phyloP scores from a whole-genome alignment of 2,329 filamentous ascomycete species.

The Aspergillus japonicus region DNA sequence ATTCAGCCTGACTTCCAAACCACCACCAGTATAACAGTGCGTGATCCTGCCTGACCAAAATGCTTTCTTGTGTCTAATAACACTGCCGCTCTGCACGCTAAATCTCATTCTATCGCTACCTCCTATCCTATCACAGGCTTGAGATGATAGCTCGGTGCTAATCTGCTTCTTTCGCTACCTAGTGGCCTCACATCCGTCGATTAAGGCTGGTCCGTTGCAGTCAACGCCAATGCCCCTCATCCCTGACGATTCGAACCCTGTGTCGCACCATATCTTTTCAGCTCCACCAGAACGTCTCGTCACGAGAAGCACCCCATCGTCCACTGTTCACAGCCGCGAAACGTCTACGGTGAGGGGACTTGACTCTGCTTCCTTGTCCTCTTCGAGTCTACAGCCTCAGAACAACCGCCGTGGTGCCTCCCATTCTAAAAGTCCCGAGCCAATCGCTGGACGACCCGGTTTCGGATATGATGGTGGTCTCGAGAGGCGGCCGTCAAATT shows the following conservation, averaged over 20 bases:
- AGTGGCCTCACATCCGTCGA: slow-evolving; percentile 41
- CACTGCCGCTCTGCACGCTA: slow-evolving; percentile 9
- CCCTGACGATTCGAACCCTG: slow-evolving; percentile 38
- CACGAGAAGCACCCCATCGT: slow-evolving; percentile 38
- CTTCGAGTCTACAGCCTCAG: slow-evolving; percentile 37
- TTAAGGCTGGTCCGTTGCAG: slow-evolving; percentile 40
- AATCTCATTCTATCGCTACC: not conserved
- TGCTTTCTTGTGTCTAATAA: not conserved
- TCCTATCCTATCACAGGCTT: not conserved
- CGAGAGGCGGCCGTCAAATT: slow-evolving; percentile 46
- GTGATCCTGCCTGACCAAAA: slow-evolving; percentile 16
- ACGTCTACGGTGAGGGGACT: slow-evolving; percentile 43
- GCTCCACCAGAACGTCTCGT: slow-evolving; percentile 40
- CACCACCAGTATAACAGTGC: slow-evolving; percentile 19
- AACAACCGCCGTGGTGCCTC: slow-evolving; percentile 39
- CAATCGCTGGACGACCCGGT: slow-evolving; percentile 33
- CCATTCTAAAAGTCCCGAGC: slow-evolving; percentile 45
- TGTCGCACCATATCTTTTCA: slow-evolving; percentile 39
- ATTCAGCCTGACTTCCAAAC: slow-evolving; percentile 12
- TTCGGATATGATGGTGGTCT: slow-evolving; percentile 38
- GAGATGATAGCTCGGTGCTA: slow-evolving; percentile 8
- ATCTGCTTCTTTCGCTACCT: slow-evolving; percentile 13
- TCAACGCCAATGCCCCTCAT: slow-evolving; percentile 41
- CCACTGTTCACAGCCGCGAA: slow-evolving; percentile 45
- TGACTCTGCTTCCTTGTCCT: slow-evolving; percentile 36